Conservation (phyloP, 371 early-diverging fungal genomes). For the Syncephalastrum racemosum region DNA sequence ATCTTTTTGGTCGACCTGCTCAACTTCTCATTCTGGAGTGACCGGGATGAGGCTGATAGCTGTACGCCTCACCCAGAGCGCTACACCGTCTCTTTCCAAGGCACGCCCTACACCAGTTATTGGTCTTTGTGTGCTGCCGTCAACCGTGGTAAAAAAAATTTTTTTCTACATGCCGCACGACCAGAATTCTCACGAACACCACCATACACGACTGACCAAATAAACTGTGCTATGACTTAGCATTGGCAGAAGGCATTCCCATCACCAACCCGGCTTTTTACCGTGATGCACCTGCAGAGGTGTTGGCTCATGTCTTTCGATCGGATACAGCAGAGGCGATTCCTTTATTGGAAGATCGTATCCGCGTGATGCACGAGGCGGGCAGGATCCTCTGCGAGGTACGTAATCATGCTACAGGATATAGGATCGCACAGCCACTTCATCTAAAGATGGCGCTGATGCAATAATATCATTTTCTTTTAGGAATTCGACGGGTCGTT, state of each 20-base stretch:
- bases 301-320: conserved; percentile 60
- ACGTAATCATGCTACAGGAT: conserved; percentile 5
- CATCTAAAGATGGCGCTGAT: neutral
- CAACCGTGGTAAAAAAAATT: conserved; percentile 56
- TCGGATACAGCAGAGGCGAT: conserved; percentile 65
- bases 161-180: no score
- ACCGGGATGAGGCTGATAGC: conserved; percentile 51
- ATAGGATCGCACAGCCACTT: neutral
- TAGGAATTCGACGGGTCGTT: conserved; percentile 74
- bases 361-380: conserved; percentile 68
- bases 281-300: conserved; percentile 35
- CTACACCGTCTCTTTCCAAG: conserved; percentile 66
- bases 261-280: conserved; percentile 63
- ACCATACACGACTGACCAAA: no score
- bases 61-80: conserved; percentile 51
- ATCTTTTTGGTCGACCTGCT: conserved; percentile 84
- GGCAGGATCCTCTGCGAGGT: conserved; percentile 67
- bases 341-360: conserved; percentile 64
- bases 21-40: conserved; percentile 92
- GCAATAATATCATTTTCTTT: conserved; percentile 1
- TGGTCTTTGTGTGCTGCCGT: conserved; percentile 85
- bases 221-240: conserved; percentile 20
- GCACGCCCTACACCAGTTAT: conserved; percentile 75
- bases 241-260: conserved; percentile 61
- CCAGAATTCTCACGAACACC: no score